Base-by-base conservation (phyloP, 2,329 filamentous ascomycete species). In the Fonsecaea erecta region DNA sequence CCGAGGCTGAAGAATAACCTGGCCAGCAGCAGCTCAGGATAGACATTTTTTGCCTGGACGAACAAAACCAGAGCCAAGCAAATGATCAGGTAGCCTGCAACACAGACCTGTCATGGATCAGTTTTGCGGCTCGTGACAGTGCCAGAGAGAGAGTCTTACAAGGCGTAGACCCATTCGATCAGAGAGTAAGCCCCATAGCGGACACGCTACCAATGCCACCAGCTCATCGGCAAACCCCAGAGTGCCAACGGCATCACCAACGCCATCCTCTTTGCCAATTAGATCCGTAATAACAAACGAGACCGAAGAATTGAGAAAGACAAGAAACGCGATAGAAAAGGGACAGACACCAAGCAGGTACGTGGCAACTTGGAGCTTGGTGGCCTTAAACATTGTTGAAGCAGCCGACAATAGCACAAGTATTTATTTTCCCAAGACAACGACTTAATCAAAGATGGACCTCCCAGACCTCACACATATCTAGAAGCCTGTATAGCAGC, bases 1-100 rank as follows among this genome's bases (percentile, higher is more conserved):
- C 95, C 95, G 18, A 97, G 72, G 70, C 93, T 95, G 78, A 99
- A 99, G 62, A 96, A 81, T 57, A 98, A 82, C 70, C 95, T 85
- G 61, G 91, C 93, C 48, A 97, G 80, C 61, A 98, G 81, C 71
- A 99, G 82, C 76, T 96, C 89, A 9, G 95, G 94, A 78, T 97
- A 97, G 8, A 97, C 87, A 78, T 93, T 92, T 71, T 82, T 84
- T 30, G 92, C 92, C 82, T 96, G 92, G 28, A 97, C 93, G 73
- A 97, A 91, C 14, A 93, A 76, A 52, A 90, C 85, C 66, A 99
- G 79, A 21, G 92, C 86, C 12, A 93, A 68, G 0, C 90, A 93
- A 61, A 98, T 90, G 71, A 97, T 86, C 26, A 84, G 78, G 75
- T 97, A 99, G 7, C 95, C 95, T 43, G 90, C 78, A 26, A 93